Conservation (phyloP, 306 rosid genomes). For the Calophaca sinica region DNA sequence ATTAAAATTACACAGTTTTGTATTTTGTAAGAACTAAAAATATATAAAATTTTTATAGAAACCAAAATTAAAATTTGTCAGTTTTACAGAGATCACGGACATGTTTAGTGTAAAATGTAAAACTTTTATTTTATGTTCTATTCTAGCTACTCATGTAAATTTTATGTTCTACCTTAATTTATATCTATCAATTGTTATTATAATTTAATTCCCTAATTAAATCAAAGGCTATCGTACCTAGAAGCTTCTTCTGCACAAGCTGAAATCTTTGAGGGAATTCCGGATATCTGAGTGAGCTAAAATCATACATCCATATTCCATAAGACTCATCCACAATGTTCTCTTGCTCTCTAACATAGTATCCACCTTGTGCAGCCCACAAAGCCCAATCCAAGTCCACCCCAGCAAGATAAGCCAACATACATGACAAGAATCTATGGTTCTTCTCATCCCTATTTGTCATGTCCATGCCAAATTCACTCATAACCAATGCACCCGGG, state of each 20-base stretch:
- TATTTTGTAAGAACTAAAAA: too few relatives aligned
- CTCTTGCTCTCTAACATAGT: slow-evolving; percentile 25
- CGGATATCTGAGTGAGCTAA: slow-evolving; percentile 41
- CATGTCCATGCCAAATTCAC: slow-evolving; percentile 51
- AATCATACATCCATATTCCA: slow-evolving; percentile 40
- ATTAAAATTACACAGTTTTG: too few relatives aligned
- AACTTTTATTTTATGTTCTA: too few relatives aligned
- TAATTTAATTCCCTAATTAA: too few relatives aligned
- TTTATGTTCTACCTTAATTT: too few relatives aligned
- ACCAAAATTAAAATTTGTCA: too few relatives aligned
- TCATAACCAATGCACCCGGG: slow-evolving; percentile 40
- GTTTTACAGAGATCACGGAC: too few relatives aligned
- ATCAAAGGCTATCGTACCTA: slow-evolving; percentile 37
- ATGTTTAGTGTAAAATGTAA: too few relatives aligned
- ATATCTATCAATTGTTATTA: too few relatives aligned
- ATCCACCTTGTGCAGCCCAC: slow-evolving; percentile 57
- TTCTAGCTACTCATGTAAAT: too few relatives aligned
- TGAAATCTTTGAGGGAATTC: slow-evolving; percentile 44
- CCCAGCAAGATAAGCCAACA: slow-evolving; percentile 38
- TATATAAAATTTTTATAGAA: too few relatives aligned
- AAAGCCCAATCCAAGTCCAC: slow-evolving; percentile 54
- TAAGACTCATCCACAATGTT: slow-evolving; percentile 27
- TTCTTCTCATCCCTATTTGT: not conserved
- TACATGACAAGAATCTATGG: slow-evolving; percentile 45
- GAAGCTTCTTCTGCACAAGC: slow-evolving; percentile 39